These are phyloP conservation scores for Adansonia rubrostipa DNA, from an alignment of 441 rosid genomes.

Conservation along the genomic window DNA sequence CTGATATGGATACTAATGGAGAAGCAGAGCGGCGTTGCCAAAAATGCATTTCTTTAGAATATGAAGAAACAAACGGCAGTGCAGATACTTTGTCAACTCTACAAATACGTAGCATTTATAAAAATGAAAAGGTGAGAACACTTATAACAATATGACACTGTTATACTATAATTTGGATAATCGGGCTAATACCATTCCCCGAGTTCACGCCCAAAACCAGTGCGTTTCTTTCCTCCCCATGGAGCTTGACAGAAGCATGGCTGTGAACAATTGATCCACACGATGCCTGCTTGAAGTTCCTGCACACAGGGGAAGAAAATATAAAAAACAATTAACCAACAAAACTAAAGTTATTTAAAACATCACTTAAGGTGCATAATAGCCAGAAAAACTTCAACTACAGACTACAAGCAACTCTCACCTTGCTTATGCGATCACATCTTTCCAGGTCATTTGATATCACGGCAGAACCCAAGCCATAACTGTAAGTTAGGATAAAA, in stretches of 20 bases:
- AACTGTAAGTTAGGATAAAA: slow-evolving; percentile 42
- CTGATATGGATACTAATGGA: too few species aligned
- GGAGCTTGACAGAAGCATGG: slow-evolving; percentile 98
- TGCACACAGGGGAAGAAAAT: slow-evolving; percentile 30
- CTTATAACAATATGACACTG: not conserved
- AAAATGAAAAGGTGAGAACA: too few species aligned
- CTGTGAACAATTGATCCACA: slow-evolving; percentile 97
- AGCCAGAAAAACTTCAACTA: not conserved
- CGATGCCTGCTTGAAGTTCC: slow-evolving; percentile 84
- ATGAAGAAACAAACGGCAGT: too few species aligned
- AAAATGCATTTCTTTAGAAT: too few species aligned
- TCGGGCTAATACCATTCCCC: slow-evolving; percentile 75
- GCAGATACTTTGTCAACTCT: too few species aligned
- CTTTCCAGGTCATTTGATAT: slow-evolving; percentile 88
- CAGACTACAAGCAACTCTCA: slow-evolving; percentile 31
- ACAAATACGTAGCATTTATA: too few species aligned
- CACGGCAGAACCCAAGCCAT: slow-evolving; percentile 88
- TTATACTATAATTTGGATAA: not conserved
- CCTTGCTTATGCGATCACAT: slow-evolving; percentile 94
- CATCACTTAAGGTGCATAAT: not conserved
- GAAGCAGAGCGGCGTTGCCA: too few species aligned
- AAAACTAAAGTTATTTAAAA: not conserved
- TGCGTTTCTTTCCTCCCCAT: slow-evolving; percentile 97
- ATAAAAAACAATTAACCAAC: not conserved
- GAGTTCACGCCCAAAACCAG: slow-evolving; percentile 95